Percentiles rank a stretch among this genome's conserved stretches.
These are phyloP conservation scores for Euphrasia arctica DNA, from an alignment of 305 asterid genomes.

Conservation along the genomic window DNA sequence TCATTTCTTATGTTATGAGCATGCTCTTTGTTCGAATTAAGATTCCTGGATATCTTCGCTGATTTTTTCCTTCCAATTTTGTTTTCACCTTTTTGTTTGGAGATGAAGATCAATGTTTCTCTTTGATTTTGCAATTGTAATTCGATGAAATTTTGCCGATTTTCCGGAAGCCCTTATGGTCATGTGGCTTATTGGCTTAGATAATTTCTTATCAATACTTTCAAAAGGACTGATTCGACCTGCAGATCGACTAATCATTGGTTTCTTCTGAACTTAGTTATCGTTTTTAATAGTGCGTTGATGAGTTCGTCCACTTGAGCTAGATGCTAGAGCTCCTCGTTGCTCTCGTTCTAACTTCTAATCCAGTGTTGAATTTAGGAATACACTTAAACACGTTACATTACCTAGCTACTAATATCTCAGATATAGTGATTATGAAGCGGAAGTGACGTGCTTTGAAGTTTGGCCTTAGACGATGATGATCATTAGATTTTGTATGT, in stretches of 20 bases:
- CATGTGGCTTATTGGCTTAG: too few species aligned
- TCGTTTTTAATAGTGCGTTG: neutral
- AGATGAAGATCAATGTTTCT: neutral
- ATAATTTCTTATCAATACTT: neutral
- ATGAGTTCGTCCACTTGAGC: neutral
- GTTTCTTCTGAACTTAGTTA: neutral
- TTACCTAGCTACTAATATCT: neutral
- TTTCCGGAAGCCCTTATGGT: neutral
- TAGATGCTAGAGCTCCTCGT: neutral
- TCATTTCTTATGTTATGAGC: slow-evolving; percentile 65
- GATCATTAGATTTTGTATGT: too few species aligned
- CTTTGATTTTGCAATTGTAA: neutral
- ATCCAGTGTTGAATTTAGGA: neutral
- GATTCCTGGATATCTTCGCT: slow-evolving; percentile 64
- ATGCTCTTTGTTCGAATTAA: slow-evolving; percentile 72
- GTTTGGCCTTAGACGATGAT: too few species aligned
- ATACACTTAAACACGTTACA: neutral
- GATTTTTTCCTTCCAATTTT: slow-evolving; percentile 19
- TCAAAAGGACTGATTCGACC: neutral
- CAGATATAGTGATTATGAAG: too few species aligned
- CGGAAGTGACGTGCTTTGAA: too few species aligned
- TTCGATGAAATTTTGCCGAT: neutral
- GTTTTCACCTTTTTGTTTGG: neutral
- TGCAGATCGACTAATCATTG: neutral
- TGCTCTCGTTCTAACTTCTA: neutral